These are phyloP conservation scores for Chlorella sp. DNA, from an alignment of 139 green algal genomes.

Conservation along the genomic window DNA sequence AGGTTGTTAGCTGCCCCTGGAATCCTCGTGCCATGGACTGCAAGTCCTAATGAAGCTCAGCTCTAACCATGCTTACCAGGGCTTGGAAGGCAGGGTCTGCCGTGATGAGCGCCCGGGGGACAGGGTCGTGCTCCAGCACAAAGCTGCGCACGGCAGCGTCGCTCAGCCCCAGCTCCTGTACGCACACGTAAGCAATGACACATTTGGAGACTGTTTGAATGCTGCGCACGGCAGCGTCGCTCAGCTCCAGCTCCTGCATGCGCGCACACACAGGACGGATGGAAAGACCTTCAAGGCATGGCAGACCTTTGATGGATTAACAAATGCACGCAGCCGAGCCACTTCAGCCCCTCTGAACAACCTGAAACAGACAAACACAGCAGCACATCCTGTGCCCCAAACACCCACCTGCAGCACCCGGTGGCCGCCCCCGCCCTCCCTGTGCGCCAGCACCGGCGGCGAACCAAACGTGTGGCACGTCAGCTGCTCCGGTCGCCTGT, in stretches of 20 bases:
- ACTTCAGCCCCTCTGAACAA: too few species aligned
- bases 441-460: conserved; percentile 51
- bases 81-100: conserved; percentile 47
- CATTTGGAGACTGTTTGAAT: conserved; percentile 16
- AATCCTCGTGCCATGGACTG: neutral
- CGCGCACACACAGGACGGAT: neutral
- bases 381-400: too few species aligned
- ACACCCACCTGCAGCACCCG: conserved; percentile 19
- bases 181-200: neutral
- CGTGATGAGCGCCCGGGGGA: conserved; percentile 55
- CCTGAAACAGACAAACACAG: too few species aligned
- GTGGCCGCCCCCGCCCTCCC: conserved; percentile 24
- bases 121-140: conserved; percentile 58
- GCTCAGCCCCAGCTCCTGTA: conserved; percentile 4
- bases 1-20: neutral
- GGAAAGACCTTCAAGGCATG: neutral
- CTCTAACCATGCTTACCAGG: conserved; percentile 11
- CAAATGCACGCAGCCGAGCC: too few species aligned
- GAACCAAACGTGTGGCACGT: conserved; percentile 52
- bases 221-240: conserved; percentile 19
- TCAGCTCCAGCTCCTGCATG: conserved; percentile 5
- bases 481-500: neutral
- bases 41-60: neutral
- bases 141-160: conserved; percentile 35
- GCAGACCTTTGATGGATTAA: neutral